These are phyloP conservation scores for Botrytis elliptica DNA, from an alignment of 2,329 filamentous ascomycete genomes.

Conservation along the genomic window DNA sequence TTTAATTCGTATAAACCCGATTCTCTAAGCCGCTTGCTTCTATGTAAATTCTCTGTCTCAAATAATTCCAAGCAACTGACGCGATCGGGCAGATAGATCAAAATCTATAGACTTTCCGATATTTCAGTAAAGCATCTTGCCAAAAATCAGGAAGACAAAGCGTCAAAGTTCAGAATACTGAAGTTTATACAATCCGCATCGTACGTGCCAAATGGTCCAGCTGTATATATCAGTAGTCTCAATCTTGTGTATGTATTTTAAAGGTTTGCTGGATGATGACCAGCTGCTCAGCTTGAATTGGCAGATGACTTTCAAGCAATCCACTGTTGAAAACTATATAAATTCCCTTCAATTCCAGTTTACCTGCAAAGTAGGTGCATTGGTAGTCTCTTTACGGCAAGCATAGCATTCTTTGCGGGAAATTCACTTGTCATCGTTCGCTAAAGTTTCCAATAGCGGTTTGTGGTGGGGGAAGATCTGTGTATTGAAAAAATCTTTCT, in stretches of 20 bases:
- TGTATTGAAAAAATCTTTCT: neutral
- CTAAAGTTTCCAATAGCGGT: neutral
- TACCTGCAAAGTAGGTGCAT: neutral
- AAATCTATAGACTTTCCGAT: neutral
- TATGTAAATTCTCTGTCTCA: neutral
- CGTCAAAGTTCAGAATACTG: fast-evolving
- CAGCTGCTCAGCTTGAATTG: no score
- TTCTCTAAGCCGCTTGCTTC: fast-evolving
- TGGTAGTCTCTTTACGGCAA: neutral
- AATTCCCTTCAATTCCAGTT: neutral
- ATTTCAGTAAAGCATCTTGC: neutral
- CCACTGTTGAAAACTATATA: neutral
- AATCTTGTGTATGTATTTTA: neutral
- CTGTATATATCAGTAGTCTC: neutral
- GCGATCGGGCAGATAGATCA: neutral
- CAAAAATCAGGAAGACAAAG: neutral
- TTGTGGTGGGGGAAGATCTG: neutral
- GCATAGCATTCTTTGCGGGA: no score
- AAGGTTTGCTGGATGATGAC: neutral
- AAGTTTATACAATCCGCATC: fast-evolving
- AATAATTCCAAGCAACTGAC: no score
- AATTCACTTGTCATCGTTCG: neutral
- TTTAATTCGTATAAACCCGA: no score
- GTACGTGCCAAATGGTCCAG: fast-evolving
- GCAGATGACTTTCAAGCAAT: neutral